A percentile compares a stretch with the other conserved stretches of the same genome.
Evolutionary conservation across 305 asterid genomes (phyloP).

Genomic region (Euphrasia arctica): DNA sequence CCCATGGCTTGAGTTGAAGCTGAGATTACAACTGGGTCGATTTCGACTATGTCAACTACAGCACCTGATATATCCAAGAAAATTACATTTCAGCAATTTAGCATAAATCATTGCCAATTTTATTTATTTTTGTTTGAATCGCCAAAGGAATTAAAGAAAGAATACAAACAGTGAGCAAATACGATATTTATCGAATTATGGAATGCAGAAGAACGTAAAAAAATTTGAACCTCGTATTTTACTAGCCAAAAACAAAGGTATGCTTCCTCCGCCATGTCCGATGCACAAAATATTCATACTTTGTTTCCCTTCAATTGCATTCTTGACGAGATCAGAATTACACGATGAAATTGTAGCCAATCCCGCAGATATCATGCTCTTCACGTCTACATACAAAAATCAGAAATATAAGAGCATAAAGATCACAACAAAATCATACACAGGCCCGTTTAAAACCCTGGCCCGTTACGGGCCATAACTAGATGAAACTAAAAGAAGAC

Average conservation of each 20-base stretch:
- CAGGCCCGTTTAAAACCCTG: neutral
- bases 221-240: constrained; percentile 55
- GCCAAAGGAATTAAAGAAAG: too few relatives aligned
- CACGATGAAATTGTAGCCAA: constrained; percentile 54
- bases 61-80: too few relatives aligned
- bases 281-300: constrained; percentile 64
- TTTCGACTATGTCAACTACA: constrained; percentile 66
- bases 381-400: constrained; percentile 59
- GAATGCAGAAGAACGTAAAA: constrained; percentile 5
- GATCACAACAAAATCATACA: neutral
- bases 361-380: constrained; percentile 83
- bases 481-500: too few relatives aligned
- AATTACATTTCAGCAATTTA: too few relatives aligned
- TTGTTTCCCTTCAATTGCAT: constrained; percentile 58
- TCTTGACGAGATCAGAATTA: constrained; percentile 46
- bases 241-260: constrained; percentile 75
- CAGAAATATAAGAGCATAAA: neutral
- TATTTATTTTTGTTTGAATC: too few relatives aligned
- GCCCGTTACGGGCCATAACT: too few relatives aligned
- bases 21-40: constrained; percentile 72
- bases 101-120: too few relatives aligned
- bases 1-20: constrained; percentile 89
- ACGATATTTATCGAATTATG: neutral
- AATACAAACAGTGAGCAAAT: neutral
- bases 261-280: constrained; percentile 96